phyloP scores from a whole-genome alignment of 2,329 filamentous ascomycete species.

The Zasmidium angulare region DNA sequence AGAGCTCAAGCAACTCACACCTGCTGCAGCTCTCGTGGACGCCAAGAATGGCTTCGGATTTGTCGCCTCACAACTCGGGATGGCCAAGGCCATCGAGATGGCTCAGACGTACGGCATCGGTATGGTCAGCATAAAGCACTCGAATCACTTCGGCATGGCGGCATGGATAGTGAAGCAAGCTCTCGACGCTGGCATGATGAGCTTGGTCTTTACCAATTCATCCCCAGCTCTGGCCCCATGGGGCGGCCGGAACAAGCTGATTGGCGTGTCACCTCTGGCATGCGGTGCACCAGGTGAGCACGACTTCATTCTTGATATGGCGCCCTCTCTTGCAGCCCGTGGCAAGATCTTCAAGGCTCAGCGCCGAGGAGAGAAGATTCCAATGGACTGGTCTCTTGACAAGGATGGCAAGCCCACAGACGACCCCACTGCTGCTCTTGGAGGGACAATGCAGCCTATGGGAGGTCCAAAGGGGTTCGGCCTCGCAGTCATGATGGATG shows the following conservation, averaged over 20 bases:
- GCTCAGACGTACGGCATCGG: conserved; percentile 68
- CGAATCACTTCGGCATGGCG: conserved; percentile 81
- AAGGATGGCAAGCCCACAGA: conserved; percentile 53
- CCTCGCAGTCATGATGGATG: conserved; percentile 76
- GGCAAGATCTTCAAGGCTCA: conserved; percentile 74
- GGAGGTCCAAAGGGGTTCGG: conserved; percentile 80
- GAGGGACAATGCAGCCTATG: conserved; percentile 82
- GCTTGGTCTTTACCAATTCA: conserved; percentile 60
- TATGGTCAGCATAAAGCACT: conserved; percentile 72
- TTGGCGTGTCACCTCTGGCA: conserved; percentile 73
- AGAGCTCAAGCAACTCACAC: conserved; percentile 61
- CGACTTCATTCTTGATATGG: conserved; percentile 78
- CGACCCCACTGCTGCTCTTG: conserved; percentile 68
- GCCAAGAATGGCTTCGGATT: conserved; percentile 75
- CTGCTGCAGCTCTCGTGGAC: conserved; percentile 67
- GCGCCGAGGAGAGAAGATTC: conserved; percentile 68
- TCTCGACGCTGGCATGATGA: conserved; percentile 65
- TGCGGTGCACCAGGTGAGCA: conserved; percentile 69
- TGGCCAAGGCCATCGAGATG: conserved; percentile 66
- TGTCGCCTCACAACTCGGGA: conserved; percentile 65
- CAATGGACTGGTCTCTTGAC: conserved; percentile 72
- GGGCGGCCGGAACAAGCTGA: conserved; percentile 66
- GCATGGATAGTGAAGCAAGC: conserved; percentile 80
- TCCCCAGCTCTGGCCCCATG: conserved; percentile 71
- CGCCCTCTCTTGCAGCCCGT: conserved; percentile 66